Conservation (phyloP, 2,329 filamentous ascomycete genomes). For the Mariannaea sp. region DNA sequence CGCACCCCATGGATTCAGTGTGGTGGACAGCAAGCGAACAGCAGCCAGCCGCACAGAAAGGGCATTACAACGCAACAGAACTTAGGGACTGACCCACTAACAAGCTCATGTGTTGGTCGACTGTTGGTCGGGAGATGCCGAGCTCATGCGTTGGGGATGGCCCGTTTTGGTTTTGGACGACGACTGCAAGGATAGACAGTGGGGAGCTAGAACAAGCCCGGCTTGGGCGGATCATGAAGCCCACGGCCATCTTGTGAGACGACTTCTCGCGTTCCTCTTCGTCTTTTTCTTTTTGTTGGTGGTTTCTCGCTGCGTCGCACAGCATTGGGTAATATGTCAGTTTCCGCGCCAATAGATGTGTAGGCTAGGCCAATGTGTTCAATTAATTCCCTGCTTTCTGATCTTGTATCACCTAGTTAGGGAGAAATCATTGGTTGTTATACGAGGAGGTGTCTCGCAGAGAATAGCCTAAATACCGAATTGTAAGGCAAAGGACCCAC, state of each 20-base stretch:
- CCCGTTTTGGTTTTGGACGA: constrained; percentile 14
- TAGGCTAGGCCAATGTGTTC: neutral
- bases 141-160: constrained; percentile 23
- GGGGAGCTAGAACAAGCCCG: constrained; percentile 9
- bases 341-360: constrained; percentile 3
- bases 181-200: constrained; percentile 5
- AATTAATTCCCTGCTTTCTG: constrained; percentile 3
- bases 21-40: constrained; percentile 24
- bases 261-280: neutral
- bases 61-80: constrained; percentile 23
- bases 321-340: constrained; percentile 12
- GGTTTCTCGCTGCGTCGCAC: constrained; percentile 8
- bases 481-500: neutral
- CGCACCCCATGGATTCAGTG: constrained; percentile 22
- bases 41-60: constrained; percentile 23
- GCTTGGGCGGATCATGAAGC: constrained; percentile 11
- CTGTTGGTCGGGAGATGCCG: constrained; percentile 35
- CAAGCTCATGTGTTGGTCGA: constrained; percentile 26
- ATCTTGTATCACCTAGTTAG: constrained; percentile 9
- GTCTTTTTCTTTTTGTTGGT: too few relatives aligned
- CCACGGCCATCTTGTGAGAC: constrained; percentile 5
- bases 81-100: constrained; percentile 21
- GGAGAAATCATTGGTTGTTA: neutral
- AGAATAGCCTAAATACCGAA: constrained; percentile 3
- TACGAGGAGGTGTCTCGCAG: constrained; percentile 3